Evolutionary conservation across 768 basidiomycete species (phyloP).

Genomic region (Agrocybe pediades): DNA sequence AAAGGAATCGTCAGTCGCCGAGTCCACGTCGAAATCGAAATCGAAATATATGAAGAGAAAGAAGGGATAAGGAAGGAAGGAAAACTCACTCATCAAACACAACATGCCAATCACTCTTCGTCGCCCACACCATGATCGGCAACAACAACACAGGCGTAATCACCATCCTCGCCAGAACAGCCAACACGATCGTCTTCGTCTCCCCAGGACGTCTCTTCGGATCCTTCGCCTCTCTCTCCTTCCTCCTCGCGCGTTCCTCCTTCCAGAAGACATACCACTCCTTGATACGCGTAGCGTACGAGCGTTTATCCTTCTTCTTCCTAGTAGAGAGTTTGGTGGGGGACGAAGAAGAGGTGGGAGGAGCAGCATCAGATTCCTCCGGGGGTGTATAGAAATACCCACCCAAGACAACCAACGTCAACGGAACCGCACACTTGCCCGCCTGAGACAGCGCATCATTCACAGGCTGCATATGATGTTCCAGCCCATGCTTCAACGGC

Average conservation of each 20-base stretch:
- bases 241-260: background rate
- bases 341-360: too few relatives aligned
- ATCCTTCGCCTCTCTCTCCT: background rate
- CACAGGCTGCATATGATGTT: conserved; percentile 61
- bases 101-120: conserved; percentile 55
- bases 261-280: background rate
- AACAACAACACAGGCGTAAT: conserved; percentile 78
- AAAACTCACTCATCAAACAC: conserved; percentile 76
- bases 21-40: conserved; percentile 7
- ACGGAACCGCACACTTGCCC: conserved; percentile 81
- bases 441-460: conserved; percentile 67
- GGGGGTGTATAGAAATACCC: conserved; percentile 75
- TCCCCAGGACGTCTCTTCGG: conserved; percentile 54
- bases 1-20: background rate
- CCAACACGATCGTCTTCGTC: conserved; percentile 79
- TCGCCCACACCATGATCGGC: conserved; percentile 70
- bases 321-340: too few relatives aligned
- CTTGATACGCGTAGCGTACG: background rate
- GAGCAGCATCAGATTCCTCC: background rate
- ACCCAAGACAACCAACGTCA: conserved; percentile 90
- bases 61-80: conserved; percentile 5
- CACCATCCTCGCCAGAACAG: conserved; percentile 86
- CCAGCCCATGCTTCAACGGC: conserved; percentile 70
- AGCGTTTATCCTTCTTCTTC: background rate
- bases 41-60: background rate